phyloP scores from a whole-genome alignment of 176 grass and related monocot species.

The Urochloa ruziziensis region DNA sequence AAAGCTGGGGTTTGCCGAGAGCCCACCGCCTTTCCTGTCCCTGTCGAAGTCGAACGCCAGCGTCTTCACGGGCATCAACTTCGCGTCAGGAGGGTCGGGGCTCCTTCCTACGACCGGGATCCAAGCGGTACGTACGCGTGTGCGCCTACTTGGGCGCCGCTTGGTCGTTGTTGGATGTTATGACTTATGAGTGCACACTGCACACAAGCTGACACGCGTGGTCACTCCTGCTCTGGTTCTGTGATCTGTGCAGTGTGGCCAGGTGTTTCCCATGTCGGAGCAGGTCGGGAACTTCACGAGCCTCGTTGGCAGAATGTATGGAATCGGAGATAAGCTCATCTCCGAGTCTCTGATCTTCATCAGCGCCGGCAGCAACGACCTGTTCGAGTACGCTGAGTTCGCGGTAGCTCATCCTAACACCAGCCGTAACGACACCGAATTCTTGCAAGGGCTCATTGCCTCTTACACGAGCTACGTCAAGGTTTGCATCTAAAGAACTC shows the following conservation, averaged over 20 bases:
- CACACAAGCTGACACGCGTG: too few species aligned
- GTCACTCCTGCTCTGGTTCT: too few species aligned
- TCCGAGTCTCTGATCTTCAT: conserved; percentile 57
- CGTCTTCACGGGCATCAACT: conserved; percentile 49
- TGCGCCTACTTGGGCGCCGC: not conserved
- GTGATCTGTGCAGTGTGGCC: not conserved
- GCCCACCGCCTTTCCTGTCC: conserved; percentile 61
- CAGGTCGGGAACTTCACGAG: conserved; percentile 45
- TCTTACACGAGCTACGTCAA: conserved; percentile 27
- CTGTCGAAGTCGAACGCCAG: conserved; percentile 15
- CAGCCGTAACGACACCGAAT: conserved; percentile 1
- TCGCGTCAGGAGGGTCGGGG: conserved; percentile 84
- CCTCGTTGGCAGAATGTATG: not conserved
- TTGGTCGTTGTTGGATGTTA: too few species aligned
- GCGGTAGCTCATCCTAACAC: not conserved
- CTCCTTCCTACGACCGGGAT: conserved; percentile 39
- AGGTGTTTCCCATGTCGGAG: not conserved
- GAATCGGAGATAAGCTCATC: conserved; percentile 30
- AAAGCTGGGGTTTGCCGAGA: conserved; percentile 57
- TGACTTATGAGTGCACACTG: too few species aligned
- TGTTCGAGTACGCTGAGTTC: conserved; percentile 41
- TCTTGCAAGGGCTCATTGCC: conserved; percentile 13
- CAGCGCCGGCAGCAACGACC: conserved; percentile 68
- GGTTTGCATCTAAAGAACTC: conserved; percentile 10
- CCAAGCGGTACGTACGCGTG: not conserved